Evolutionary conservation across 2,329 filamentous ascomycete species (phyloP).

Genomic region (Paraconiothyrium sp.): DNA sequence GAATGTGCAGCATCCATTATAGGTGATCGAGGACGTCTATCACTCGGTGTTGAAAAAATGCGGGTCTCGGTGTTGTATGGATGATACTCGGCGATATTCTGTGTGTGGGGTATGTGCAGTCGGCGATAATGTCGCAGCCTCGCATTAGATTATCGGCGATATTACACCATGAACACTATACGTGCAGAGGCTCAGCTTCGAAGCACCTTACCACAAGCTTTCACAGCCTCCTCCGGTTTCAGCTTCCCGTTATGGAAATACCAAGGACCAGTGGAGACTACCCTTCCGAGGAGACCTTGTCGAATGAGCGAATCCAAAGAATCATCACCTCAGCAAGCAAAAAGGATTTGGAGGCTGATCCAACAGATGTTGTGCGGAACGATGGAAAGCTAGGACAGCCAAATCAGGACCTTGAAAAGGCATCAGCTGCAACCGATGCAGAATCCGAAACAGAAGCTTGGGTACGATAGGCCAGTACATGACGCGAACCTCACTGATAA

Average conservation of each 20-base stretch:
- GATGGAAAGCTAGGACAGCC: not conserved
- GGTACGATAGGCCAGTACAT: not conserved
- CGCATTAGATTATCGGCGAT: not conserved
- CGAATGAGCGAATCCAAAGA: not conserved
- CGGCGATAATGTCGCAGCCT: not conserved
- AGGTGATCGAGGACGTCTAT: not conserved
- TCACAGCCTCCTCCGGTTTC: not conserved
- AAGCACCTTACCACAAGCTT: not conserved
- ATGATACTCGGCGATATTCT: not conserved
- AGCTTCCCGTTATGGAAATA: slow-evolving; percentile 3
- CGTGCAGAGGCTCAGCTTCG: slow-evolving; percentile 1
- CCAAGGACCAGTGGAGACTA: not conserved
- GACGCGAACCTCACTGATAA: not conserved
- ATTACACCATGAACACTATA: slow-evolving; percentile 1
- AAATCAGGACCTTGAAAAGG: too few relatives aligned
- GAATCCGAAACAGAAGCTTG: not conserved
- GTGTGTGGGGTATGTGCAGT: not conserved
- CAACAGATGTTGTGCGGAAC: too few relatives aligned
- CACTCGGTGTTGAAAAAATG: not conserved
- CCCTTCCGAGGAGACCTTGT: not conserved
- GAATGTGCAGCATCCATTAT: not conserved
- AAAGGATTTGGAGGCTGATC: too few relatives aligned
- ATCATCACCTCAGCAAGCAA: too few relatives aligned
- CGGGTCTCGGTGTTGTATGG: not conserved
- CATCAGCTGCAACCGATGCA: not conserved